phyloP scores from a whole-genome alignment of 1,284 basidiomycete species.

The Sphaerobolus stellatus region DNA sequence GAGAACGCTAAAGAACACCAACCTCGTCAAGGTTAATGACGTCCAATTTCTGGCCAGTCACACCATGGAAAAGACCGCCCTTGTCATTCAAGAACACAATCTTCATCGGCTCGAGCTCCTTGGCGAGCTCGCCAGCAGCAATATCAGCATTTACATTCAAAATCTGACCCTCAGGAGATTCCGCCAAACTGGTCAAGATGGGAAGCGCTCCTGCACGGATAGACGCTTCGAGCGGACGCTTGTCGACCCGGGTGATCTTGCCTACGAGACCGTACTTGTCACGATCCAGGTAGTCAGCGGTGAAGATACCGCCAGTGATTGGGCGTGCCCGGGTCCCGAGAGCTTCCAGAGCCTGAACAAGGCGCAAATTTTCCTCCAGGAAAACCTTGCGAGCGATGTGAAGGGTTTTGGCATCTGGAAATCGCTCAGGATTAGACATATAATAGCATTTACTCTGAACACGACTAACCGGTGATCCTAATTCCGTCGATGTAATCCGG shows the following conservation, averaged over 20 bases:
- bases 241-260: constrained; percentile 90
- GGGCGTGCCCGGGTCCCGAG: constrained; percentile 93
- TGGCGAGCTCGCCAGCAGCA: constrained; percentile 92
- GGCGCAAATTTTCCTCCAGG: constrained; percentile 91
- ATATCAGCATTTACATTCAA: constrained; percentile 97
- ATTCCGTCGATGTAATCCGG: constrained; percentile 97
- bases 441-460: neutral
- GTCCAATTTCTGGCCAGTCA: constrained; percentile 92
- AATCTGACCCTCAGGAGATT: constrained; percentile 90
- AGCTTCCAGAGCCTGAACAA: constrained; percentile 87
- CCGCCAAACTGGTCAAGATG: constrained; percentile 89
- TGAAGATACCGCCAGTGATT: constrained; percentile 94
- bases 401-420: constrained; percentile 83
- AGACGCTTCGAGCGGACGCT: constrained; percentile 90
- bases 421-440: neutral
- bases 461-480: constrained; percentile 77
- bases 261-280: constrained; percentile 94
- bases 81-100: constrained; percentile 99
- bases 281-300: constrained; percentile 91
- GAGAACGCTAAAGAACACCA: constrained; percentile 19
- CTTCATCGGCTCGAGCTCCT: constrained; percentile 97
- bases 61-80: constrained; percentile 96
- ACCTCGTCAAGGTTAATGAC: constrained; percentile 98
- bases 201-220: constrained; percentile 92
- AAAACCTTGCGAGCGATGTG: constrained; percentile 93